Percentiles rank a stretch among this genome's conserved stretches.
phyloP scores from a whole-genome alignment of 306 rosid genomes.

The Coriaria nepalensis region DNA sequence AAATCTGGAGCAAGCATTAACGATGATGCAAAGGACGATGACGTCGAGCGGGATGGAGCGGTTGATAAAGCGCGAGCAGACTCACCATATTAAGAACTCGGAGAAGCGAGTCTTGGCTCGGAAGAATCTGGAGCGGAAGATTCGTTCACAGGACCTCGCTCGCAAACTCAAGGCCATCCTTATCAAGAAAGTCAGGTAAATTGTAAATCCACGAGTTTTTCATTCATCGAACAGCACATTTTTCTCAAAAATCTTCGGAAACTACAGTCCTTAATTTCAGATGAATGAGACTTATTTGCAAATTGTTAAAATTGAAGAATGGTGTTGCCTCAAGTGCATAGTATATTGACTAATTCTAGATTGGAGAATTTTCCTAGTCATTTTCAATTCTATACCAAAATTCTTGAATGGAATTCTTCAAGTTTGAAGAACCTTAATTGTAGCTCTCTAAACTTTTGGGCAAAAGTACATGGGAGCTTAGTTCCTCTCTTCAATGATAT shows the following conservation, averaged over 20 bases:
- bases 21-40: constrained; percentile 61
- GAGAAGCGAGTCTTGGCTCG: constrained; percentile 74
- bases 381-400: too few species aligned
- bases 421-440: too few species aligned
- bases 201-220: background rate
- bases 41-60: constrained; percentile 80
- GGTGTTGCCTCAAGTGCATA: too few species aligned
- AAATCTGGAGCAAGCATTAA: constrained; percentile 51
- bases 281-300: background rate
- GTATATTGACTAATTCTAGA: too few species aligned
- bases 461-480: too few species aligned
- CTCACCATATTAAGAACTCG: constrained; percentile 72
- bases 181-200: constrained; percentile 78
- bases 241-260: background rate
- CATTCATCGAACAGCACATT: background rate
- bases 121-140: constrained; percentile 43
- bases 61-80: constrained; percentile 50
- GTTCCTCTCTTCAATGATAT: too few species aligned
- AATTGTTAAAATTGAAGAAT: too few species aligned
- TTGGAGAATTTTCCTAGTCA: too few species aligned
- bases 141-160: constrained; percentile 60
- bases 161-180: constrained; percentile 66
- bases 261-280: background rate
- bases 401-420: too few species aligned
- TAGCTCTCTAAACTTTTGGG: too few species aligned